Percentiles rank a stretch among this genome's conserved stretches.
Conservation (phyloP, 2,329 filamentous ascomycete genomes). For the Alternaria gaisen region DNA sequence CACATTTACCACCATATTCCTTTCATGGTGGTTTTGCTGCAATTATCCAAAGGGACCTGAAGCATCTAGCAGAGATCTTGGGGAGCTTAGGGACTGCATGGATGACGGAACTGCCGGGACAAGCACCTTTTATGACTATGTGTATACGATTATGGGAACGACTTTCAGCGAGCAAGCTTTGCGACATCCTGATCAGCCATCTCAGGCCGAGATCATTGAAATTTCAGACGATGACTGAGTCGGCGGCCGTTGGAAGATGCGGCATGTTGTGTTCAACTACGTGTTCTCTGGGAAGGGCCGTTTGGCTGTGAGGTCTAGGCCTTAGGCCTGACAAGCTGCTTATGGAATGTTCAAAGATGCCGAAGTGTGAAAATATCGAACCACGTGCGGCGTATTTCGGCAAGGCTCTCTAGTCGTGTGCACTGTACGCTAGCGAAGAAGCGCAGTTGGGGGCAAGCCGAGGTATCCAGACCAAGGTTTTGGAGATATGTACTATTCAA, state of each 20-base stretch:
- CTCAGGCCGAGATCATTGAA: constrained; percentile 39
- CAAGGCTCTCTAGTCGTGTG: neutral
- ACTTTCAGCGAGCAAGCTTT: constrained; percentile 38
- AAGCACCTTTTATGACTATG: constrained; percentile 37
- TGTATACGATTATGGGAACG: constrained; percentile 32
- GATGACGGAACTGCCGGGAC: constrained; percentile 22
- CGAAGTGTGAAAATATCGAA: constrained; percentile 9
- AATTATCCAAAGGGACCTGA: constrained; percentile 24
- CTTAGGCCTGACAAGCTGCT: neutral
- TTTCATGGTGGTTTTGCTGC: constrained; percentile 48
- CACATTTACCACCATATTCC: constrained; percentile 40
- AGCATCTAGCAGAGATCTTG: constrained; percentile 18
- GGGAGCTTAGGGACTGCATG: constrained; percentile 29
- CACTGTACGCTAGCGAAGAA: constrained; percentile 1
- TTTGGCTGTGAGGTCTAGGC: constrained; percentile 3
- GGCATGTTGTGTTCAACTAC: neutral
- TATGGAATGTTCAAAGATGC: constrained; percentile 4
- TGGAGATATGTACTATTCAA: neutral
- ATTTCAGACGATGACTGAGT: constrained; percentile 38
- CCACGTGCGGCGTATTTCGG: constrained; percentile 16
- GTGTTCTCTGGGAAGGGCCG: neutral
- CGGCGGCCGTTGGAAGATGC: neutral
- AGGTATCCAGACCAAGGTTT: neutral
- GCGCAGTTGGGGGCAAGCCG: neutral
- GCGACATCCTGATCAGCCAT: constrained; percentile 29